Evolutionary conservation across 2,329 filamentous ascomycete species (phyloP), one percentile per base, ranked within the genome.

Genomic region (Tolypocladium tundrense): DNA sequence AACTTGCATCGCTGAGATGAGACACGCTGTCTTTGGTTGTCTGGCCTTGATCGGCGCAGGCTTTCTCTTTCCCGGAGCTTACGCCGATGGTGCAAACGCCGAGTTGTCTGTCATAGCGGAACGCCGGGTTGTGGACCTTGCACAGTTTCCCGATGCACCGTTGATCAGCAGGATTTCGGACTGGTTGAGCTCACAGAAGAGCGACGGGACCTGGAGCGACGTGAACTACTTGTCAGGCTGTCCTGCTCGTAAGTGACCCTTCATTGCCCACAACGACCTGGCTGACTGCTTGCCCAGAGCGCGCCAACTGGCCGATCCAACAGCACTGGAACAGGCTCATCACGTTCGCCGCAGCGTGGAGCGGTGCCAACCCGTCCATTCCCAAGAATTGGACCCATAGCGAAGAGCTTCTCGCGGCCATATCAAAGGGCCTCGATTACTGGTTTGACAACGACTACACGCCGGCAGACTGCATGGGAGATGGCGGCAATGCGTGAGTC

Each of bases 261-360:
- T 21, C 16, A 13, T 21, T 33, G 21, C 42, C 35, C 9, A 13
- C 35, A 11, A 37, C 35, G 35, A 37, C 35, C 35, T 37, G 35
- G 11, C 35, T 37, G 11, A 37, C 35, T 37, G 11, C 35, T 14
- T 37, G 10, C 37, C 4, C 19, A 65, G 64, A 59, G 54, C 62
- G 63, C 33, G 64, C 64, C 54, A 65, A 66, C 42, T 66, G 64
- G 64, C 63, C 63, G 2, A 61, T 63, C 11, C 64, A 65, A 55
- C 58, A 61, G 42, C 64, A 66, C 53, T 64, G 63, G 63, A 64
- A 66, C 53, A 58, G 64, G 24, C 13, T 63, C 4, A 60, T 63
- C 37, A 63, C 60, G 48, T 62, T 63, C n/a, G 61, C 58, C 21
- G 65, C 61, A 42, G 66, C 62, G 16, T 68, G 61, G 64, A 63